These are phyloP conservation scores for Aspergillus sp. DNA, from an alignment of 2,329 filamentous ascomycete species.

Conservation along the genomic window DNA sequence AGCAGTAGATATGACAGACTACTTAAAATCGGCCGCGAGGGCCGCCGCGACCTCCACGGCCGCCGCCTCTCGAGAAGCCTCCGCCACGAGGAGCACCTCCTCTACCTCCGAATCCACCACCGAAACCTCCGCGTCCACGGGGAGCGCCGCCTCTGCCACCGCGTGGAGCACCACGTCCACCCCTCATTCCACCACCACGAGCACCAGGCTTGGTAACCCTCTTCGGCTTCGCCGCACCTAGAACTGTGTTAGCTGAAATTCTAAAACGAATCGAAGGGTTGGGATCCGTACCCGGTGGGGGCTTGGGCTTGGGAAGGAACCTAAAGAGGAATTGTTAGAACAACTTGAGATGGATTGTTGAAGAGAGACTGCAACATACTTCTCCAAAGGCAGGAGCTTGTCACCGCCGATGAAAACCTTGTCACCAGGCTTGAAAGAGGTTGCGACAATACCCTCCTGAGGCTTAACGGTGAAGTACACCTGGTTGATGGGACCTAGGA, in stretches of 20 bases:
- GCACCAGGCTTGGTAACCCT: conserved; percentile 38
- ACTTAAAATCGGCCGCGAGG: conserved; percentile 24
- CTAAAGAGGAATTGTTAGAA: conserved; percentile 30
- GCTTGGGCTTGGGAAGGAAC: conserved; percentile 92
- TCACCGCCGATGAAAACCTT: conserved; percentile 95
- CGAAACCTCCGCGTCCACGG: conserved; percentile 39
- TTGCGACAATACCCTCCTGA: conserved; percentile 88
- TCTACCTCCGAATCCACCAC: conserved; percentile 44
- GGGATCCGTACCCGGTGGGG: conserved; percentile 43
- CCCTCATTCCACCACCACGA: conserved; percentile 43
- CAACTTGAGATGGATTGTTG: neutral
- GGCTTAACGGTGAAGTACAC: conserved; percentile 99
- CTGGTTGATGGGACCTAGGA: conserved; percentile 94
- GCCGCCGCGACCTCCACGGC: conserved; percentile 24
- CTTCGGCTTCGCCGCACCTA: conserved; percentile 63
- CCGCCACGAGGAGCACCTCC: conserved; percentile 30
- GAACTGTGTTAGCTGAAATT: conserved; percentile 25
- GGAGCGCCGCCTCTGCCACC: conserved; percentile 33
- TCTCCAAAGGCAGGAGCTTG: conserved; percentile 90
- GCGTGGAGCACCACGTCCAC: conserved; percentile 36
- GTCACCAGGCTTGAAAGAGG: conserved; percentile 91
- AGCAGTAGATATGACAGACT: conserved; percentile 19
- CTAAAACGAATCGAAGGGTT: conserved; percentile 1
- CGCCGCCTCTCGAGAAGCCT: conserved; percentile 20
- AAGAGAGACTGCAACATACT: conserved; percentile 38